Conservation (phyloP, 2,329 filamentous ascomycete genomes). For the Colletotrichum higginsianum region DNA sequence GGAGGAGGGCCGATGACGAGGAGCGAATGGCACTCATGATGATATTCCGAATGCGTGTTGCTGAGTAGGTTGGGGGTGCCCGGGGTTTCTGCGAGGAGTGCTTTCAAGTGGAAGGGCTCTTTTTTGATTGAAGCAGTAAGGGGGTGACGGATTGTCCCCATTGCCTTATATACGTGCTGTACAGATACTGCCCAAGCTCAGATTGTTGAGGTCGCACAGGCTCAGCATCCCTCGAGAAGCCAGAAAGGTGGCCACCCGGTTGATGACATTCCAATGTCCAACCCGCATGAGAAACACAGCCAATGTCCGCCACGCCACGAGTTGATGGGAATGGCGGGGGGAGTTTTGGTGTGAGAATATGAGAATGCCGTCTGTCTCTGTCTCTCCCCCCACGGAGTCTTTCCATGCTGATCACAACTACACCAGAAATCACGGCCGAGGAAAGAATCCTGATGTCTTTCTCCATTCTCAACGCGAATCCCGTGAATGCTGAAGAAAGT, state of each 20-base stretch:
- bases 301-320: conserved; percentile 31
- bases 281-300: conserved; percentile 34
- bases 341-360: neutral
- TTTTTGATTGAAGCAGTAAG: neutral
- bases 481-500: neutral
- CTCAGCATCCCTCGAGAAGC: conserved; percentile 14
- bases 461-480: conserved; percentile 13
- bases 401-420: conserved; percentile 1
- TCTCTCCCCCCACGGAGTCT: conserved; percentile 14
- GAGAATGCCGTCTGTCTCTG: conserved; percentile 5
- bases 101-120: conserved; percentile 17
- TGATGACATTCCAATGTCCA: conserved; percentile 23
- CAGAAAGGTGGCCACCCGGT: conserved; percentile 20
- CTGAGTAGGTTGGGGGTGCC: neutral
- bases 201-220: conserved; percentile 34
- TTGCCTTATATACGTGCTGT: conserved; percentile 14
- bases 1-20: conserved; percentile 43
- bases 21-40: conserved; percentile 38
- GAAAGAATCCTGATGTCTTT: conserved; percentile 20
- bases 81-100: neutral
- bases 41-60: no score
- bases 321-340: conserved; percentile 36
- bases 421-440: neutral
- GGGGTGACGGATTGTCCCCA: neutral
- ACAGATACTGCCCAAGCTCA: neutral